These are phyloP conservation scores for Apiospora koreana DNA, from an alignment of 2,329 filamentous ascomycete genomes.

Conservation along the genomic window DNA sequence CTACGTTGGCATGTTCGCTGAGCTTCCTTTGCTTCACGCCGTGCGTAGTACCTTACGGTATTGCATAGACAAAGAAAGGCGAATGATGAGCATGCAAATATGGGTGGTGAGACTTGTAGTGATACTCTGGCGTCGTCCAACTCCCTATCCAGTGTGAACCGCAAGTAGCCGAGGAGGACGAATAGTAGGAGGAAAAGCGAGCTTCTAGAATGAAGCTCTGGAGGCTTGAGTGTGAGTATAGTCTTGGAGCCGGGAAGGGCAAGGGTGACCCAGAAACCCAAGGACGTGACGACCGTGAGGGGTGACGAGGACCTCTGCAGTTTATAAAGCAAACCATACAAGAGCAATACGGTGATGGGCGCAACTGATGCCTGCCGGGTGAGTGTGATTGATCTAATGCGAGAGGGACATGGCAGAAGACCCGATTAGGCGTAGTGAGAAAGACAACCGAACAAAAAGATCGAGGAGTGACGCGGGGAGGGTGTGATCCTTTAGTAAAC, in stretches of 20 bases:
- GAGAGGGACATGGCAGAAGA: background rate
- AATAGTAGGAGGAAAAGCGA: no score
- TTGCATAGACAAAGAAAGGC: background rate
- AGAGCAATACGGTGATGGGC: background rate
- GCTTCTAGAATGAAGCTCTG: background rate
- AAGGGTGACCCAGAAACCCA: background rate
- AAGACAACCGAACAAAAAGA: background rate
- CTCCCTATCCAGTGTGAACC: background rate
- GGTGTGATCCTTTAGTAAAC: slow-evolving; percentile 9
- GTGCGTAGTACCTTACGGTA: background rate
- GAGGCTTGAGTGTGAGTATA: background rate
- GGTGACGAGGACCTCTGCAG: background rate
- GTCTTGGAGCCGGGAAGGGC: background rate
- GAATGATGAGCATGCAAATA: background rate
- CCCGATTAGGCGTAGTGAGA: slow-evolving; percentile 5
- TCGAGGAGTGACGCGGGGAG: background rate
- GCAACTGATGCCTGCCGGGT: background rate
- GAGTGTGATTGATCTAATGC: background rate
- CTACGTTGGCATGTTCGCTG: background rate
- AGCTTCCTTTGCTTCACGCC: background rate
- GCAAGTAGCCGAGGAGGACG: background rate
- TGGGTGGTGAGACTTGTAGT: background rate
- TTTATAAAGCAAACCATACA: background rate
- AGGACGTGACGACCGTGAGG: background rate
- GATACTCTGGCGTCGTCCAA: background rate